phyloP scores from a whole-genome alignment of 2,329 filamentous ascomycete species.

The Colletotrichum sp. region DNA sequence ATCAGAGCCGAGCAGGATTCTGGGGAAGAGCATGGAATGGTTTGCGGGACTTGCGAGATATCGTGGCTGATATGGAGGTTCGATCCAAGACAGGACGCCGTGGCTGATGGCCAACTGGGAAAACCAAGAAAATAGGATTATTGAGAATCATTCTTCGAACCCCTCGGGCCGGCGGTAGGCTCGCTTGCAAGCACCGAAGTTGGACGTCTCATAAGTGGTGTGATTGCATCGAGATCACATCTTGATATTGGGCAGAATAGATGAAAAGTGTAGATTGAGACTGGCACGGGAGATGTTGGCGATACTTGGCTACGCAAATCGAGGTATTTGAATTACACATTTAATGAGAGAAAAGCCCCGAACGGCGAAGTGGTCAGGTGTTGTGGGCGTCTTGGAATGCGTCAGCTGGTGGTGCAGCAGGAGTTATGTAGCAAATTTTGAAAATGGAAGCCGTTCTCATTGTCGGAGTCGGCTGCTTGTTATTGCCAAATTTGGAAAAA shows the following conservation, averaged over 20 bases:
- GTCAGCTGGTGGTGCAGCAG: neutral
- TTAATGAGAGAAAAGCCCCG: neutral
- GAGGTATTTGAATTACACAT: neutral
- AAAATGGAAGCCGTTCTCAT: neutral
- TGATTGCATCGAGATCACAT: neutral
- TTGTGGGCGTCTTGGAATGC: neutral
- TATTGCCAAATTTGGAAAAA: neutral
- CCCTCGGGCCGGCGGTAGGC: neutral
- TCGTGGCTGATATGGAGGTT: neutral
- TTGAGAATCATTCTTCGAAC: neutral
- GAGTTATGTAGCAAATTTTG: neutral
- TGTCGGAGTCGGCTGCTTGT: neutral
- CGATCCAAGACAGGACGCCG: conserved; percentile 1
- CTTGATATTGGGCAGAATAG: neutral
- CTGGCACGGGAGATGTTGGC: neutral
- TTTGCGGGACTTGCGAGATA: neutral
- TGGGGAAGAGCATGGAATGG: neutral
- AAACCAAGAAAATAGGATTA: conserved; percentile 9
- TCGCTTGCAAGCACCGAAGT: neutral
- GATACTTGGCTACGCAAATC: neutral
- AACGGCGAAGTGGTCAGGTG: neutral
- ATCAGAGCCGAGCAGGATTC: neutral
- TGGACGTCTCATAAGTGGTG: neutral
- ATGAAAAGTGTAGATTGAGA: neutral
- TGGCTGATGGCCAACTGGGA: neutral